A percentile compares a stretch with the other conserved stretches of the same genome.
Conservation (phyloP, 164 flowering plant species). For the Vitis labrusca region DNA sequence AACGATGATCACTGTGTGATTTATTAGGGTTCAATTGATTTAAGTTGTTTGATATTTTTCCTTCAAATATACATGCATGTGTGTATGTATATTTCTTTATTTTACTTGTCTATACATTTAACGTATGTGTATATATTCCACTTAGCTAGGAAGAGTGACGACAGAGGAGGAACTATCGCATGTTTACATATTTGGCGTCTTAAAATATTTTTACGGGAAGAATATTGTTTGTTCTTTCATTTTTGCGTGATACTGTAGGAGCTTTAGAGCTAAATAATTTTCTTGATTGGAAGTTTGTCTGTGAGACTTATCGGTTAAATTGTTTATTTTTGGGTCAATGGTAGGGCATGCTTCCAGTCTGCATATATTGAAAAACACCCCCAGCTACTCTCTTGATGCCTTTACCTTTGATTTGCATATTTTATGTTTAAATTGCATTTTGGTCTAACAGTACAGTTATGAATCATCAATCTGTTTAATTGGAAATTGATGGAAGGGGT, state of each 20-base stretch:
- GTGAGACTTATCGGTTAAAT: background rate
- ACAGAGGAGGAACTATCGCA: too few species aligned
- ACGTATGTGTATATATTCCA: too few species aligned
- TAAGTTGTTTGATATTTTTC: background rate
- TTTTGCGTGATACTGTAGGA: too few species aligned
- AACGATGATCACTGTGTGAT: background rate
- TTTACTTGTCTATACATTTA: too few species aligned
- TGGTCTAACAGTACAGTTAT: background rate
- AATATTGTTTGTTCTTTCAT: too few species aligned
- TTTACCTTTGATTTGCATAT: background rate
- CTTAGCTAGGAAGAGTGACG: too few species aligned
- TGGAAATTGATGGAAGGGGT: background rate
- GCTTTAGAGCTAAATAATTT: background rate
- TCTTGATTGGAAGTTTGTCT: background rate
- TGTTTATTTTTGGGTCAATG: background rate
- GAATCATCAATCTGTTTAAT: background rate
- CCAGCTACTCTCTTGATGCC: too few species aligned
- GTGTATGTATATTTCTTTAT: too few species aligned
- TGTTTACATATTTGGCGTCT: too few species aligned
- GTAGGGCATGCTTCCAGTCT: background rate
- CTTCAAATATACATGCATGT: too few species aligned
- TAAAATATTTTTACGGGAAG: too few species aligned
- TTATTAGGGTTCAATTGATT: background rate
- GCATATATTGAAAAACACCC: too few species aligned
- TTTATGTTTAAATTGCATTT: background rate